Percentiles rank a stretch among this genome's conserved stretches.
These are phyloP conservation scores for Protomyces arabidopsidicola DNA, from an alignment of 1,139 yeast genomes.

Conservation along the genomic window DNA sequence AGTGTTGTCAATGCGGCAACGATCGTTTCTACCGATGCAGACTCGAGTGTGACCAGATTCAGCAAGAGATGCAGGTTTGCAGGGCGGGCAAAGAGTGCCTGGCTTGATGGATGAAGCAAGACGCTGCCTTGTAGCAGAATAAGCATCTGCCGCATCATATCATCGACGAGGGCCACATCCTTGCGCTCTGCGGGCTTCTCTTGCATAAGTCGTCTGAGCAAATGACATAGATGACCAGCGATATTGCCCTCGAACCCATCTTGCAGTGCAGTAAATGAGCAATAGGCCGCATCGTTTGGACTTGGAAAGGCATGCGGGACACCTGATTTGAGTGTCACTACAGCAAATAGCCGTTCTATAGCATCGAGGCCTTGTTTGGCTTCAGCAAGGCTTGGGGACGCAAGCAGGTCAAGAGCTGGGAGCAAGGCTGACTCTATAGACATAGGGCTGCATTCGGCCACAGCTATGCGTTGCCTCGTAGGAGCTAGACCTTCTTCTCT, in stretches of 20 bases:
- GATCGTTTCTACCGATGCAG: slow-evolving; percentile 2
- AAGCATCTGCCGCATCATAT: slow-evolving; percentile 36
- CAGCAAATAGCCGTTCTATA: not conserved
- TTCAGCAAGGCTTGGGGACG: not conserved
- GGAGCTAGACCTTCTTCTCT: no score
- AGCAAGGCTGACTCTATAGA: no score
- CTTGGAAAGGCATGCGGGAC: not conserved
- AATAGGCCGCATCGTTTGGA: not conserved
- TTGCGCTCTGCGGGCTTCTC: not conserved
- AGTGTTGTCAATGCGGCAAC: slow-evolving; percentile 48
- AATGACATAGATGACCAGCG: not conserved
- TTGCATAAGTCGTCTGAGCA: not conserved
- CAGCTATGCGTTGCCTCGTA: no score
- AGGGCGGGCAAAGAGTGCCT: slow-evolving; percentile 45
- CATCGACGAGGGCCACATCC: not conserved
- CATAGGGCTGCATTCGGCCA: no score
- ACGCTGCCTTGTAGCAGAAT: slow-evolving; percentile 59
- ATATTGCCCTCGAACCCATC: not conserved
- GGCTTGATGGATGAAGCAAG: slow-evolving; percentile 55
- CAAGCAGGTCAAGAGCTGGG: not conserved
- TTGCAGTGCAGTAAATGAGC: not conserved
- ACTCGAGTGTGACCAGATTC: slow-evolving; percentile 30
- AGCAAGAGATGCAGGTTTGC: slow-evolving; percentile 39
- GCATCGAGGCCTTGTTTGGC: not conserved
- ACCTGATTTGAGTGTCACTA: not conserved